Conservation (phyloP, 192 early-diverging fungal species). For the Geosiphon pyriformis region DNA sequence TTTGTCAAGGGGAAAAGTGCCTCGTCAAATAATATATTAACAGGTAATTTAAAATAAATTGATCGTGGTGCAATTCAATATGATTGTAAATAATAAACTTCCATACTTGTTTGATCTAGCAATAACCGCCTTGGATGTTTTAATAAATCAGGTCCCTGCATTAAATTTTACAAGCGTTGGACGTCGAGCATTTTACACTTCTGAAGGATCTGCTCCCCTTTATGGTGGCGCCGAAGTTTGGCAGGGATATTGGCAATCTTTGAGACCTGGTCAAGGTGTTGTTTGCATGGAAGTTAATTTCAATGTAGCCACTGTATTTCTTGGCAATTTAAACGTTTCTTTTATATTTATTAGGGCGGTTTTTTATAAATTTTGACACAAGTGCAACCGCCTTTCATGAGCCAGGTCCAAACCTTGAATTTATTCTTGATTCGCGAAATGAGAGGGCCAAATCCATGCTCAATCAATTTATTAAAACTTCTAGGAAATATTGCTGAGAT, state of each 20-base stretch:
- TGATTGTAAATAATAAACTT: neutral
- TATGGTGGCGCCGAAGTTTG: slow-evolving; percentile 78
- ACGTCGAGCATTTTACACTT: slow-evolving; percentile 78
- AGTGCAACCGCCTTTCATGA: slow-evolving; percentile 64
- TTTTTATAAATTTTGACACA: slow-evolving; percentile 65
- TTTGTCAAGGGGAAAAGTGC: slow-evolving; percentile 47
- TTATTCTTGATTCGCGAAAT: neutral
- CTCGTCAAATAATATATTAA: slow-evolving; percentile 37
- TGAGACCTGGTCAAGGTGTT: slow-evolving; percentile 61
- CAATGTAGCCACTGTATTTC: no score
- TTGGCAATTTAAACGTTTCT: no score
- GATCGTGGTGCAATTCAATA: no score
- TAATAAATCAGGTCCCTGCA: slow-evolving; percentile 72
- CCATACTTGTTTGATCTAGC: slow-evolving; percentile 29
- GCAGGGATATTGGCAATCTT: slow-evolving; percentile 85
- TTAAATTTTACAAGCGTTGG: slow-evolving; percentile 67
- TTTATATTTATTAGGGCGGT: slow-evolving; percentile 27
- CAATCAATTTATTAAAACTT: no score
- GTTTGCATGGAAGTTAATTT: neutral
- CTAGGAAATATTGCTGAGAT: slow-evolving; percentile 51
- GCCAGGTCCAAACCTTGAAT: slow-evolving; percentile 35
- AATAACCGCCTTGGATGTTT: slow-evolving; percentile 66
- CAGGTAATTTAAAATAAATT: slow-evolving; percentile 28
- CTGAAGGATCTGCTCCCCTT: slow-evolving; percentile 39
- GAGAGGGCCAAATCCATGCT: no score